phyloP scores from a whole-genome alignment of 208 protist genomes.

The Acanthamoeba castellanii region DNA sequence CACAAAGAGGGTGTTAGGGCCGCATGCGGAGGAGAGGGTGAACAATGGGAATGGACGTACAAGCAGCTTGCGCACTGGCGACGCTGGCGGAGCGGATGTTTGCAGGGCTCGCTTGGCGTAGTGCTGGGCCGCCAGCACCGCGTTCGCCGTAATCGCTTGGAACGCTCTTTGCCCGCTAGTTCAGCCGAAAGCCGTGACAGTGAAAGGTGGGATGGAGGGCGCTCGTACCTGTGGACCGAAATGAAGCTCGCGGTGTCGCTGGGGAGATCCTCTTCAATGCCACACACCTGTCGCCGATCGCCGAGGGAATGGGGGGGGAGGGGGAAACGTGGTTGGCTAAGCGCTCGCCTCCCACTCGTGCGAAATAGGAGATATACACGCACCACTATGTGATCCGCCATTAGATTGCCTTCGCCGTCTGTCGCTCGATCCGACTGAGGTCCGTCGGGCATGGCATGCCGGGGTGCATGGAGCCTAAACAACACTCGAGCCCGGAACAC shows the following conservation, averaged over 20 bases:
- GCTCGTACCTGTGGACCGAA: not conserved
- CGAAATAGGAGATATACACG: not conserved
- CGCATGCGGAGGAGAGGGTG: not conserved
- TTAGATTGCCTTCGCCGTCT: not conserved
- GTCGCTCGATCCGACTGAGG: not conserved
- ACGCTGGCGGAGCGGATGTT: not conserved
- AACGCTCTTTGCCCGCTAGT: not conserved
- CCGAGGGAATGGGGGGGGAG: too few species aligned
- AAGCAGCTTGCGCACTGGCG: slow-evolving; percentile 9
- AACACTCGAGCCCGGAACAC: slow-evolving; percentile 1
- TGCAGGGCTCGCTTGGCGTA: not conserved
- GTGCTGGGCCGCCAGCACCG: not conserved
- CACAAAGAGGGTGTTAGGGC: not conserved
- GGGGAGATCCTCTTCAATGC: not conserved
- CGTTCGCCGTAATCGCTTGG: slow-evolving; percentile 28
- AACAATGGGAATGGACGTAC: not conserved
- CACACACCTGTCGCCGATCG: too few species aligned
- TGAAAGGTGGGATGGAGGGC: not conserved
- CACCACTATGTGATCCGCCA: slow-evolving; percentile 31
- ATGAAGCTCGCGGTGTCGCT: not conserved
- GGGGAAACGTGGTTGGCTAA: too few species aligned
- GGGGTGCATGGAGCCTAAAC: not conserved
- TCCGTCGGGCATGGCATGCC: not conserved
- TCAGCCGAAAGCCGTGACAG: too few species aligned
- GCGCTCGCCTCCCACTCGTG: too few species aligned